phyloP scores from a whole-genome alignment of 2,329 filamentous ascomycete species.

The Clonostachys rosea region DNA sequence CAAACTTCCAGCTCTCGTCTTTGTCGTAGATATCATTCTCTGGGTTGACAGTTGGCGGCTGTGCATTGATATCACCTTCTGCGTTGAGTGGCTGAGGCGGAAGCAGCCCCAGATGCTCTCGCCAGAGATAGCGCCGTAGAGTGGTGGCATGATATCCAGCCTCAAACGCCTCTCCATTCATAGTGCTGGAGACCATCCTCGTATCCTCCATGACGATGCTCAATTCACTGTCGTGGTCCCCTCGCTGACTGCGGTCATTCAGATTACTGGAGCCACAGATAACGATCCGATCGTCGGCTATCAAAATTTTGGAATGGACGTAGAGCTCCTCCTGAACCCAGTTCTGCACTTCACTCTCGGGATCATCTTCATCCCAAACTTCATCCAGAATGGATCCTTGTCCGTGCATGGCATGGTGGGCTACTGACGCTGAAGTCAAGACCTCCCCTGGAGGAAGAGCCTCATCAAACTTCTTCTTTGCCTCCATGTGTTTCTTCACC shows the following conservation, averaged over 20 bases:
- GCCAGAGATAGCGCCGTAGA: constrained; percentile 77
- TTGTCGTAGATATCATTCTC: constrained; percentile 59
- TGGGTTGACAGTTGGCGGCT: constrained; percentile 62
- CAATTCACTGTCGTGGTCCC: constrained; percentile 86
- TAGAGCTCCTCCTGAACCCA: constrained; percentile 97
- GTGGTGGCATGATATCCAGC: constrained; percentile 81
- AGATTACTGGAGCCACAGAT: constrained; percentile 87
- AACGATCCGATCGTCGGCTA: constrained; percentile 80
- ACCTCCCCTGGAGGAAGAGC: constrained; percentile 29
- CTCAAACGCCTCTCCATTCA: constrained; percentile 74
- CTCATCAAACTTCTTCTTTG: constrained; percentile 48
- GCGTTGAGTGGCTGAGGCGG: constrained; percentile 68
- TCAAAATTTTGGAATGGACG: constrained; percentile 86
- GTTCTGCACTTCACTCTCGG: constrained; percentile 74
- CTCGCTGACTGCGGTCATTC: constrained; percentile 85
- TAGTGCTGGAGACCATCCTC: constrained; percentile 62
- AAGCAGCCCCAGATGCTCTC: constrained; percentile 83
- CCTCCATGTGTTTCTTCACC: constrained; percentile 32
- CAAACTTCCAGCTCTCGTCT: constrained; percentile 59
- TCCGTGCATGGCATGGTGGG: constrained; percentile 77
- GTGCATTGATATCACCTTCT: constrained; percentile 64
- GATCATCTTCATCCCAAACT: constrained; percentile 66
- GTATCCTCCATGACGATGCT: constrained; percentile 87
- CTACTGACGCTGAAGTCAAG: constrained; percentile 43
- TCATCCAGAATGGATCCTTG: constrained; percentile 59